Conservation (phyloP, 2,329 filamentous ascomycete species). For the Hypocrella siamensis region DNA sequence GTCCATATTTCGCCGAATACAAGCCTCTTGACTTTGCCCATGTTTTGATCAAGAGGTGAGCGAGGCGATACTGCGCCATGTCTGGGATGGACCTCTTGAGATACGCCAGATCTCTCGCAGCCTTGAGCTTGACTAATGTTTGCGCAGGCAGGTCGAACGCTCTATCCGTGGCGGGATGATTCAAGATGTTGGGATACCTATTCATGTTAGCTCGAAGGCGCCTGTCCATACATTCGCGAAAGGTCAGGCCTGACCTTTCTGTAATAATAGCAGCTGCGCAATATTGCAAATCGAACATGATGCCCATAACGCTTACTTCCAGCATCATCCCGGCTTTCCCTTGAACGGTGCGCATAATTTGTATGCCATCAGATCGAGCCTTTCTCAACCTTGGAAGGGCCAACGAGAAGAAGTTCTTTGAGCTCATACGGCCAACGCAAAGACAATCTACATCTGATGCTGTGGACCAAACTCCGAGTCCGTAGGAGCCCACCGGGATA, state of each 20-base stretch:
- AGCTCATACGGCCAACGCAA: constrained; percentile 45
- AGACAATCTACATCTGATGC: constrained; percentile 51
- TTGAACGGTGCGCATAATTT: constrained; percentile 39
- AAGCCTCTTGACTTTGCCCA: constrained; percentile 49
- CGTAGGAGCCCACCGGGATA: constrained; percentile 50
- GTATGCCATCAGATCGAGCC: constrained; percentile 25
- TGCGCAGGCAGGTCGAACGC: constrained; percentile 39
- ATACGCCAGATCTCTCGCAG: constrained; percentile 45
- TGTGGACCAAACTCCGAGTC: constrained; percentile 43
- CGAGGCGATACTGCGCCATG: constrained; percentile 37
- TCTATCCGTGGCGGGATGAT: constrained; percentile 31
- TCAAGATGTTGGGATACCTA: constrained; percentile 30
- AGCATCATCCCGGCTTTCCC: constrained; percentile 47
- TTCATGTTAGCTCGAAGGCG: neutral
- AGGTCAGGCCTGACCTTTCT: constrained; percentile 21
- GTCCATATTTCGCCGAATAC: constrained; percentile 50
- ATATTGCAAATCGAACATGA: constrained; percentile 52
- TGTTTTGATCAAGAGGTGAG: constrained; percentile 42
- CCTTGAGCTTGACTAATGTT: constrained; percentile 46
- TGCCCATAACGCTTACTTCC: constrained; percentile 39
- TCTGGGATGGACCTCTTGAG: constrained; percentile 44
- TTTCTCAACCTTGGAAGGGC: constrained; percentile 37
- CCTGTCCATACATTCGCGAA: neutral
- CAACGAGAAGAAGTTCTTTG: constrained; percentile 45
- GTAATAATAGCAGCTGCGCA: constrained; percentile 41